Evolutionary conservation across 2,329 filamentous ascomycete genomes (phyloP).

Genomic region (Lachnellula occidentalis): DNA sequence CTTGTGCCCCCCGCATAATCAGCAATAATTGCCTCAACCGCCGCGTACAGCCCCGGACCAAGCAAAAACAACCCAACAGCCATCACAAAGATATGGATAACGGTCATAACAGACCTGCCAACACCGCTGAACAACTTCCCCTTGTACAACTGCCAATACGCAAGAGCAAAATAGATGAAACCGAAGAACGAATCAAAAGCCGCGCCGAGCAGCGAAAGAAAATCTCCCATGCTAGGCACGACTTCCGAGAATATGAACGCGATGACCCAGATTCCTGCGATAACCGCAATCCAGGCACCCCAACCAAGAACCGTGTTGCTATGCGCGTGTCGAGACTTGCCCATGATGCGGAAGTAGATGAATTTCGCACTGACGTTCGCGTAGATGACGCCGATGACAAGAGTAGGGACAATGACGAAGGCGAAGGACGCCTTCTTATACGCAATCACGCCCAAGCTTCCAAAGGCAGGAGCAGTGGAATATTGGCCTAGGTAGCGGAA

Average conservation of each 20-base stretch:
- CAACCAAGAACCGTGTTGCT: slow-evolving; percentile 43
- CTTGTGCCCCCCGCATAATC: slow-evolving; percentile 41
- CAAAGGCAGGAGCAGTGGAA: slow-evolving; percentile 44
- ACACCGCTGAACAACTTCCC: slow-evolving; percentile 35
- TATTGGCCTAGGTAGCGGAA: slow-evolving; percentile 46
- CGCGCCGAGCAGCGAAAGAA: slow-evolving; percentile 42
- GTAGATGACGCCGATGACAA: slow-evolving; percentile 45
- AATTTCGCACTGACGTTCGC: slow-evolving; percentile 44
- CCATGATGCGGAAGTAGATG: slow-evolving; percentile 40
- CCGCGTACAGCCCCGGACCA: slow-evolving; percentile 47
- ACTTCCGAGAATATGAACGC: slow-evolving; percentile 44
- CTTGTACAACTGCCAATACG: slow-evolving; percentile 41
- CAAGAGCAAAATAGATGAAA: slow-evolving; percentile 46
- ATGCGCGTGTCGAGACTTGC: slow-evolving; percentile 39
- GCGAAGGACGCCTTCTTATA: slow-evolving; percentile 46
- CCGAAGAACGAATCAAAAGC: slow-evolving; percentile 46
- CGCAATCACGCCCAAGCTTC: slow-evolving; percentile 36
- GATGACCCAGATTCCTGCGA: slow-evolving; percentile 39
- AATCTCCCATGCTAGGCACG: slow-evolving; percentile 45
- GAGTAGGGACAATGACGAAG: slow-evolving; percentile 45
- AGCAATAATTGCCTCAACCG: slow-evolving; percentile 45
- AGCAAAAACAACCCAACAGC: slow-evolving; percentile 42
- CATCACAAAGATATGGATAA: slow-evolving; percentile 42
- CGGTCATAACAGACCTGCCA: slow-evolving; percentile 36
- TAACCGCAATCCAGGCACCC: slow-evolving; percentile 39